Evolutionary conservation across 2,329 filamentous ascomycete genomes (phyloP).

Genomic region (Aspergillus jensenii): DNA sequence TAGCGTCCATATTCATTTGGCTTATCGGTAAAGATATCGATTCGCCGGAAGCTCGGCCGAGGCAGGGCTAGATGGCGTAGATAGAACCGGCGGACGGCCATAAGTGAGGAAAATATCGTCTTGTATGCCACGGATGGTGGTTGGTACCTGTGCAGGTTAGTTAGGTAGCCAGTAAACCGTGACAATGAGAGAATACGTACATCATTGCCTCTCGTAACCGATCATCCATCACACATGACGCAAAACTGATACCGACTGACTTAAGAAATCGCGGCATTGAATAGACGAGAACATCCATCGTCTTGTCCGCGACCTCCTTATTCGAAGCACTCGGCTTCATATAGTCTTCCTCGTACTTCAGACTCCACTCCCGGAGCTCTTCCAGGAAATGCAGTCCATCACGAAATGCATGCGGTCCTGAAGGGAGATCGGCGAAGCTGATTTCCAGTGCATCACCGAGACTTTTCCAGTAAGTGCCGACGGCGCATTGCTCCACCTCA

Average conservation of each 20-base stretch:
- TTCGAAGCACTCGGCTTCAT: constrained; percentile 58
- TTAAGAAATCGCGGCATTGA: constrained; percentile 49
- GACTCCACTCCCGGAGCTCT: constrained; percentile 51
- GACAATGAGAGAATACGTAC: constrained; percentile 38
- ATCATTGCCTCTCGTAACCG: constrained; percentile 64
- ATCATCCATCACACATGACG: constrained; percentile 63
- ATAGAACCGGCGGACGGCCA: constrained; percentile 54
- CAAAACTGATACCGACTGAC: constrained; percentile 49
- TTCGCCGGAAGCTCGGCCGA: constrained; percentile 45
- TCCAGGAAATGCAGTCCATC: constrained; percentile 55
- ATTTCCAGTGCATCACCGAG: constrained; percentile 72
- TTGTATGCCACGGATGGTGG: constrained; percentile 6
- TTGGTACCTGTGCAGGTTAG: constrained; percentile 14
- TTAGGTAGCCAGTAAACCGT: background rate
- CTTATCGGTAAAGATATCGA: constrained; percentile 43
- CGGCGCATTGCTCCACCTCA: constrained; percentile 66
- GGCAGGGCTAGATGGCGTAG: constrained; percentile 62
- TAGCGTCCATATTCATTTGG: constrained; percentile 58
- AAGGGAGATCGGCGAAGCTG: constrained; percentile 45
- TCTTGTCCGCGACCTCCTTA: constrained; percentile 55
- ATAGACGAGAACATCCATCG: constrained; percentile 62
- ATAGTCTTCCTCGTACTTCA: constrained; percentile 56
- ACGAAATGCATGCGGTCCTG: constrained; percentile 39
- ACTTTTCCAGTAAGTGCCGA: constrained; percentile 68
- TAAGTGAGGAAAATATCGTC: constrained; percentile 44